Conservation (phyloP, 108 stramenopile genomes). For the Fragilariopsis cylindrus region DNA sequence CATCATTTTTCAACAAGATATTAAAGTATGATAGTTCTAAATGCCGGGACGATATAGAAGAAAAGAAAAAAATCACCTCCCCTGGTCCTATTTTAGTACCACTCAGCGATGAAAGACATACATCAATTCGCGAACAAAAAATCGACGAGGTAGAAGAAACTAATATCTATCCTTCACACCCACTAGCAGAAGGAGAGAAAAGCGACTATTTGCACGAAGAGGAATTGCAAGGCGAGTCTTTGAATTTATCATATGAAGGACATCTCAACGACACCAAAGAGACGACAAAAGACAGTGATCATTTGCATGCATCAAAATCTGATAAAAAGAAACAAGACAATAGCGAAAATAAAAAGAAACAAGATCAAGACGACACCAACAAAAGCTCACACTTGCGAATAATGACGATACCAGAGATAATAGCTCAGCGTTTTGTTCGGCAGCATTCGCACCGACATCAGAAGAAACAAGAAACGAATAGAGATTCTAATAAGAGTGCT, state of each 20-base stretch:
- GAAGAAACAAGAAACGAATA: background rate
- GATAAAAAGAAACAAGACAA: background rate
- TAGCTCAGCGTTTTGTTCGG: background rate
- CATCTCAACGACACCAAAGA: no score
- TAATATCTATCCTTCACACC: no score
- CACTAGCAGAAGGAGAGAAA: no score
- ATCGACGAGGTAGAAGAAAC: no score
- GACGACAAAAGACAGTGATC: background rate
- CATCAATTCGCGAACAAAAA: no score
- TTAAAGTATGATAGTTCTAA: background rate
- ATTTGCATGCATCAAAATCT: background rate
- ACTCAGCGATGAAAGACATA: no score
- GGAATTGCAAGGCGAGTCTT: no score
- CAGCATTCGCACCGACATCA: background rate
- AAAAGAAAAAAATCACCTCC: no score
- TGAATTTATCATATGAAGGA: no score
- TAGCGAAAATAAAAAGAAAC: background rate
- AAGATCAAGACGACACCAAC: background rate
- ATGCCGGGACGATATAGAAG: no score
- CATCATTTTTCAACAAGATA: background rate
- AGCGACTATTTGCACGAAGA: no score
- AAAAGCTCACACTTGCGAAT: background rate
- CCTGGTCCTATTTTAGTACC: no score
- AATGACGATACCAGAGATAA: background rate
- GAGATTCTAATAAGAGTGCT: background rate